phyloP scores from a whole-genome alignment of 176 grass and related monocot species.

The Cymbopogon citratus region DNA sequence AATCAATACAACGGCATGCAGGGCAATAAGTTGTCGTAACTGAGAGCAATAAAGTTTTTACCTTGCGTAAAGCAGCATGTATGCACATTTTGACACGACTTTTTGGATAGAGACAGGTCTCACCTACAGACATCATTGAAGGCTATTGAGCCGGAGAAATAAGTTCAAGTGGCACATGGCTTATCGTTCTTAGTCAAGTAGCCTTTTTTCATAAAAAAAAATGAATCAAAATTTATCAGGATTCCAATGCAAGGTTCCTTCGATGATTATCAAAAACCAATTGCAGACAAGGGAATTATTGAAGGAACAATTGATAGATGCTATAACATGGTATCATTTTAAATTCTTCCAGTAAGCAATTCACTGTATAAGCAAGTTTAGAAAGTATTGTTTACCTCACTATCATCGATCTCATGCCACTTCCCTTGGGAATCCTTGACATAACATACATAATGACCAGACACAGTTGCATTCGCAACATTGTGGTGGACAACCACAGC shows the following conservation, averaged over 20 bases:
- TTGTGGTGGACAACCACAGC: conserved; percentile 84
- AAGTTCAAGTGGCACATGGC: neutral
- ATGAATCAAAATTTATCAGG: neutral
- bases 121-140: conserved; percentile 45
- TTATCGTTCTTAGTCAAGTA: neutral
- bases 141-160: neutral
- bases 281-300: neutral
- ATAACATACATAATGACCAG: conserved; percentile 89
- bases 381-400: conserved; percentile 47
- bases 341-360: conserved; percentile 17
- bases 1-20: neutral
- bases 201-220: neutral
- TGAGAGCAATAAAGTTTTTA: conserved; percentile 17
- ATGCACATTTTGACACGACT: conserved; percentile 68
- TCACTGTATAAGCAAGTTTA: neutral
- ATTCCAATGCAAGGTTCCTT: neutral
- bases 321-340: neutral
- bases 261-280: neutral
- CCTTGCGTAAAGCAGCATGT: conserved; percentile 95
- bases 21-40: neutral
- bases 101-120: conserved; percentile 45
- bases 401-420: conserved; percentile 81
- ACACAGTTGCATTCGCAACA: conserved; percentile 57
- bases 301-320: neutral
- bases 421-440: conserved; percentile 69